phyloP scores from a whole-genome alignment of 1,284 basidiomycete genomes.

The Ceratobasidium sp. region DNA sequence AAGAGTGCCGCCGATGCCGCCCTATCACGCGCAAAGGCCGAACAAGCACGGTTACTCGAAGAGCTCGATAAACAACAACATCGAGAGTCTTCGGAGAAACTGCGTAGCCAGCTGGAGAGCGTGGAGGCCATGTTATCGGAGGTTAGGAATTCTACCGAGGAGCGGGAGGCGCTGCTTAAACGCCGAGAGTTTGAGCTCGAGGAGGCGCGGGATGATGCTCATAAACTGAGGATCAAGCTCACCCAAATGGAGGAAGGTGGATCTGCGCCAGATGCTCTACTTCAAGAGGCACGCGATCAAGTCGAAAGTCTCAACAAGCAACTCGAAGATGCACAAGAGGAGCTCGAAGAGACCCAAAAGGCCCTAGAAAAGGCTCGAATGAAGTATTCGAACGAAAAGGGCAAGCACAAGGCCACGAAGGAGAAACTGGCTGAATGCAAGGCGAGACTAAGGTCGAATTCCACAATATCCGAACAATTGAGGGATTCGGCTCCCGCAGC shows the following conservation, averaged over 20 bases:
- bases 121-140: neutral
- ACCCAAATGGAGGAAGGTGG: constrained; percentile 1
- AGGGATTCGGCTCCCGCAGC: constrained; percentile 18
- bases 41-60: constrained; percentile 22
- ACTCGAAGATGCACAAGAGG: neutral
- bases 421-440: constrained; percentile 35
- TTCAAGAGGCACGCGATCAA: constrained; percentile 17
- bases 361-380: neutral
- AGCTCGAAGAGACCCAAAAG: constrained; percentile 4
- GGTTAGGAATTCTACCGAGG: neutral
- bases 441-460: neutral
- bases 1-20: constrained; percentile 40
- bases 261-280: neutral
- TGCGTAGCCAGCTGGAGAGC: neutral
- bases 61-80: constrained; percentile 15
- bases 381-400: constrained; percentile 28
- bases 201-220: constrained; percentile 21
- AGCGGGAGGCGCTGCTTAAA: constrained; percentile 9
- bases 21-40: constrained; percentile 20
- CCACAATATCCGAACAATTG: constrained; percentile 7
- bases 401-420: constrained; percentile 22
- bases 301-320: neutral
- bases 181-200: constrained; percentile 26
- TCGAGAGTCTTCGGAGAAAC: neutral
- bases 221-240: constrained; percentile 27